phyloP scores from a whole-genome alignment of 768 basidiomycete species.

The Pleurotus citrinopileatus region DNA sequence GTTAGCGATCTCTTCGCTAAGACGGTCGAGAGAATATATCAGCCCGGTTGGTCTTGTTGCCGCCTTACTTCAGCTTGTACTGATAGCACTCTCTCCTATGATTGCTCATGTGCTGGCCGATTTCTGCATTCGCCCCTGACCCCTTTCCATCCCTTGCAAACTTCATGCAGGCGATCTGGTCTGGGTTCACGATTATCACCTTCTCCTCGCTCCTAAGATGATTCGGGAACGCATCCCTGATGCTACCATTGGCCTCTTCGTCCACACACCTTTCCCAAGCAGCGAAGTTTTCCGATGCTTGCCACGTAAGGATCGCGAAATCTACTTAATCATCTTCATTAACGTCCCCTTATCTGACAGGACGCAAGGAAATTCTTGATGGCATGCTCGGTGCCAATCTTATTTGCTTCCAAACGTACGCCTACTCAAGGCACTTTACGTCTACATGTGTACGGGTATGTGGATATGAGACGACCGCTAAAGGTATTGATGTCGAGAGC shows the following conservation, averaged over 20 bases:
- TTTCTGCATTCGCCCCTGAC: background rate
- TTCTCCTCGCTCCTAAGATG: constrained; percentile 85
- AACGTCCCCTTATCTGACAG: constrained; percentile 25
- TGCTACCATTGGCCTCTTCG: constrained; percentile 84
- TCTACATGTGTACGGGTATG: constrained; percentile 95
- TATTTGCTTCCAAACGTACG: constrained; percentile 97
- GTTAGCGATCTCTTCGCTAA: constrained; percentile 85
- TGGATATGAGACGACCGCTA: constrained; percentile 80
- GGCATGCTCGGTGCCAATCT: constrained; percentile 98
- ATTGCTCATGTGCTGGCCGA: background rate
- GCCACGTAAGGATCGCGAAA: constrained; percentile 56
- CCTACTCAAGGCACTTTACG: constrained; percentile 92
- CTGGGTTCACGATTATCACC: constrained; percentile 95
- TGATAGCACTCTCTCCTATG: background rate
- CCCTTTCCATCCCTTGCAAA: too few species aligned
- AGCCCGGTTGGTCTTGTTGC: constrained; percentile 21
- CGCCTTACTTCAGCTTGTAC: background rate
- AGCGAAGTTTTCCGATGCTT: constrained; percentile 95
- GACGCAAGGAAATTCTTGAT: constrained; percentile 90
- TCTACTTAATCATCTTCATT: background rate
- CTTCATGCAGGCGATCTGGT: constrained; percentile 79
- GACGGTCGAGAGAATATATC: constrained; percentile 17
- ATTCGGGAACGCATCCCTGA: constrained; percentile 69
- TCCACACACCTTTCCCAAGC: constrained; percentile 97
- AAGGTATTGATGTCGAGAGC: constrained; percentile 82